Evolutionary conservation across 768 basidiomycete genomes (phyloP).

Genomic region (Epithele typhae): DNA sequence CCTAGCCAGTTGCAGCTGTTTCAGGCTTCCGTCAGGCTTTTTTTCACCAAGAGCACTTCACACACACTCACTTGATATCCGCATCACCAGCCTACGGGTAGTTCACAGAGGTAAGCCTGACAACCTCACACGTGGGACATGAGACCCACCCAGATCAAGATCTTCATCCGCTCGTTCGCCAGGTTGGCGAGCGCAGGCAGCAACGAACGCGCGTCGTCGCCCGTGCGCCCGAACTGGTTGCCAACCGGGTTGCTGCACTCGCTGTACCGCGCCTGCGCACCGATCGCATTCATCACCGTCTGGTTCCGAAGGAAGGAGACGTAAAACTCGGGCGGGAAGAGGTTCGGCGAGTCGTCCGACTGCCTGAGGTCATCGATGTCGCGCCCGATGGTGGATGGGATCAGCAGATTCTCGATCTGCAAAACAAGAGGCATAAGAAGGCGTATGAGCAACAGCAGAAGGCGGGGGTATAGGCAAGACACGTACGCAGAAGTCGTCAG

Average conservation of each 20-base stretch:
- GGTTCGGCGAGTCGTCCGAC: constrained; percentile 36
- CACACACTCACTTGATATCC: constrained; percentile 27
- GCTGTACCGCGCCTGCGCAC: constrained; percentile 41
- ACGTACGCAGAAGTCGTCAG: constrained; percentile 56
- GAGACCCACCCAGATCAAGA: constrained; percentile 36
- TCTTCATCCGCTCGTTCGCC: constrained; percentile 37
- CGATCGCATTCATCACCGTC: constrained; percentile 40
- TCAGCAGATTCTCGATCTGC: constrained; percentile 43
- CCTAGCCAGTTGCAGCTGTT: constrained; percentile 37
- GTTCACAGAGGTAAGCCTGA: constrained; percentile 13
- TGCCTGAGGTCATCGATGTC: constrained; percentile 58
- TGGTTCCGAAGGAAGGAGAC: constrained; percentile 39
- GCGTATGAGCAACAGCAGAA: not conserved
- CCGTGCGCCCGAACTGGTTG: constrained; percentile 42
- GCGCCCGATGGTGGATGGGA: constrained; percentile 46
- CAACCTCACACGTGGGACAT: not conserved
- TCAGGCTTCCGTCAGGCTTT: no score
- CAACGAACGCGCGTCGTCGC: constrained; percentile 56
- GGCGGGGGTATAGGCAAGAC: not conserved
- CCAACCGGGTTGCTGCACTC: constrained; percentile 47
- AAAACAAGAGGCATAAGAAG: not conserved
- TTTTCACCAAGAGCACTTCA: not conserved
- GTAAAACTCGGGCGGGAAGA: constrained; percentile 57
- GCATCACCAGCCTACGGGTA: constrained; percentile 38
- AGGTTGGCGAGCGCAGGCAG: constrained; percentile 46